phyloP scores from a whole-genome alignment of 495 filamentous ascomycete genomes.

The Tirmania nivea region DNA sequence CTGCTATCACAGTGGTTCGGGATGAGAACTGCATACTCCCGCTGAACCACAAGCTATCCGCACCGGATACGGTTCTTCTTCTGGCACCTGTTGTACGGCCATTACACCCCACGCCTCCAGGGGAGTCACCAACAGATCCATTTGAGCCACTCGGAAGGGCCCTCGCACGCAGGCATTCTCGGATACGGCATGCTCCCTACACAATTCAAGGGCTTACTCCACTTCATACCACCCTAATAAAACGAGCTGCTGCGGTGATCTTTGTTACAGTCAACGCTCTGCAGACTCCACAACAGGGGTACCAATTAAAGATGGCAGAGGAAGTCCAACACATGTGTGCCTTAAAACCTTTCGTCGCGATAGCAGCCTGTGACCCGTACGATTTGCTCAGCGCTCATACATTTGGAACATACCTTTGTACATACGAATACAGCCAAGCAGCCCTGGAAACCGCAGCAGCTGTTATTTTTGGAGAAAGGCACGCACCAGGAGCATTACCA shows the following conservation, averaged over 20 bases:
- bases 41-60: slow-evolving; percentile 10
- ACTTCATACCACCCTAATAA: slow-evolving; percentile 38
- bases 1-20: slow-evolving; percentile 18
- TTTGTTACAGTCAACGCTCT: slow-evolving; percentile 25
- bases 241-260: slow-evolving; percentile 30
- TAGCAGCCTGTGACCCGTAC: slow-evolving; percentile 20
- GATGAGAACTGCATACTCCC: slow-evolving; percentile 18
- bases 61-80: slow-evolving; percentile 31
- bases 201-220: slow-evolving; percentile 35
- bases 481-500: slow-evolving; percentile 17
- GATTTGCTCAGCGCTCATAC: slow-evolving; percentile 19
- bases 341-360: slow-evolving; percentile 18
- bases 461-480: slow-evolving; percentile 30
- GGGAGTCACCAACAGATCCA: slow-evolving; percentile 26
- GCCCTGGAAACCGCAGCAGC: slow-evolving; percentile 34
- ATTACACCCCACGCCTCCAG: slow-evolving; percentile 18
- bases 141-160: slow-evolving; percentile 38
- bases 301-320: slow-evolving; percentile 16
- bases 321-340: slow-evolving; percentile 17
- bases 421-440: slow-evolving; percentile 26
- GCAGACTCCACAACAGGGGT: slow-evolving; percentile 8
- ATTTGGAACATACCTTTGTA: slow-evolving; percentile 21
- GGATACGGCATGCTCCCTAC: slow-evolving; percentile 40
- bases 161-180: slow-evolving; percentile 30
- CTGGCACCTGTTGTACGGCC: slow-evolving; percentile 37